Evolutionary conservation across 1,284 basidiomycete species (phyloP).

Genomic region (Rhodotorula sp.): DNA sequence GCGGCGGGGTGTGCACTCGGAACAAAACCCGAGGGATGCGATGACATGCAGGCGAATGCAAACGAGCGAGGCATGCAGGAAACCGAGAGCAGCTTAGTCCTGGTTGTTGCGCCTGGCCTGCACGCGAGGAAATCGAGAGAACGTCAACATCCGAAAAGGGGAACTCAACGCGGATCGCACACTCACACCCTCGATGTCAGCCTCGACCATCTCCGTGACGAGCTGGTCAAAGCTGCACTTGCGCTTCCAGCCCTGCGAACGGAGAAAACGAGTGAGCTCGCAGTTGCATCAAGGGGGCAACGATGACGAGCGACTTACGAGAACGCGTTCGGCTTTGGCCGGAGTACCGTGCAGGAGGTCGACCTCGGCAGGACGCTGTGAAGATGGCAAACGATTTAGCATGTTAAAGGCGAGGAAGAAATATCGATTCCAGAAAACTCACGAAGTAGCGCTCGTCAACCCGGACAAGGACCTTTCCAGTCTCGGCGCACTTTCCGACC

Average conservation of each 20-base stretch:
- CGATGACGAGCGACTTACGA: slow-evolving; percentile 52
- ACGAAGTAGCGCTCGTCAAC: slow-evolving; percentile 79
- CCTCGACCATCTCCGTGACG: slow-evolving; percentile 81
- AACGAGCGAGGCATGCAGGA: too few species aligned
- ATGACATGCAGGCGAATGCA: not conserved
- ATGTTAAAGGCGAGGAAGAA: not conserved
- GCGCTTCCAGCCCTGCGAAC: slow-evolving; percentile 69
- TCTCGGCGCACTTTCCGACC: slow-evolving; percentile 66
- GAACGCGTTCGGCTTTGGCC: slow-evolving; percentile 73
- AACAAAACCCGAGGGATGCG: not conserved
- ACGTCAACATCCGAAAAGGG: not conserved
- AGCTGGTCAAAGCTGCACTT: slow-evolving; percentile 73
- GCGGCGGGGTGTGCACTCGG: too few species aligned
- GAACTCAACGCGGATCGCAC: not conserved
- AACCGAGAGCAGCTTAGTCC: slow-evolving; percentile 19
- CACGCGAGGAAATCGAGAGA: not conserved
- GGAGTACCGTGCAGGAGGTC: slow-evolving; percentile 81
- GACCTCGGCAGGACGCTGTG: slow-evolving; percentile 69
- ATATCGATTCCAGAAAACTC: slow-evolving; percentile 46
- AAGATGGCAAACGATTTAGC: too few species aligned
- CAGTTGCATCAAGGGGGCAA: not conserved
- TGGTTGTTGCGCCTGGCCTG: slow-evolving; percentile 38
- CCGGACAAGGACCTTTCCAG: slow-evolving; percentile 68
- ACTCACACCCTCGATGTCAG: slow-evolving; percentile 58
- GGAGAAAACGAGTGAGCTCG: too few species aligned